phyloP scores from a whole-genome alignment of 768 basidiomycete species.

The Agaricus blazei region DNA sequence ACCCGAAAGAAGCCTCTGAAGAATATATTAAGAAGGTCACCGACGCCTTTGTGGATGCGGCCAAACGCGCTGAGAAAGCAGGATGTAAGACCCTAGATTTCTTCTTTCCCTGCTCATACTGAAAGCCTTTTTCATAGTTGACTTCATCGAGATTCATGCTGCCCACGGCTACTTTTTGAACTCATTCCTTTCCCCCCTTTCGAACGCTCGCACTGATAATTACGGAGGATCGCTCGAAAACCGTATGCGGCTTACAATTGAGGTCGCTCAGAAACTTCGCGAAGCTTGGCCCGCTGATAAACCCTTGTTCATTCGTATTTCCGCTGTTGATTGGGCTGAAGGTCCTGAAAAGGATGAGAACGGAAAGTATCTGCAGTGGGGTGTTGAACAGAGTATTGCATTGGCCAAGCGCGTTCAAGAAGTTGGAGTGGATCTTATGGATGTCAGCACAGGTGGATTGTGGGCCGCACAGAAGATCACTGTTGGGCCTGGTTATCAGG shows the following conservation, averaged over 20 bases:
- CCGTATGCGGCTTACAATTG: neutral
- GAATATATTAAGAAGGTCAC: constrained; percentile 51
- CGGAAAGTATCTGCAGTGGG: constrained; percentile 67
- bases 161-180: constrained; percentile 71
- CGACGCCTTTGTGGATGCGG: constrained; percentile 53
- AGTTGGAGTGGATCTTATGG: constrained; percentile 72
- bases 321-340: constrained; percentile 63
- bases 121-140: constrained; percentile 32
- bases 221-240: constrained; percentile 6
- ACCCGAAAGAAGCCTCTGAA: constrained; percentile 54
- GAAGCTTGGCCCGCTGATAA: constrained; percentile 4
- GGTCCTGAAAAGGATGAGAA: constrained; percentile 49
- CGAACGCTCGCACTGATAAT: constrained; percentile 1
- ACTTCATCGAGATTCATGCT: constrained; percentile 68
- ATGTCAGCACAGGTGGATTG: constrained; percentile 65
- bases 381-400: constrained; percentile 68
- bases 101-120: neutral
- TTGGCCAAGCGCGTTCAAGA: constrained; percentile 51
- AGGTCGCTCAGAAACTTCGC: neutral
- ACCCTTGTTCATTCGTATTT: constrained; percentile 34
- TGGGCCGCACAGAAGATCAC: constrained; percentile 56
- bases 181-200: constrained; percentile 39
- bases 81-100: constrained; percentile 47
- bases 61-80: constrained; percentile 47
- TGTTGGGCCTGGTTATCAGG: constrained; percentile 58